Conservation (phyloP, 2,329 filamentous ascomycete species). For the Hypoxylon sp. region DNA sequence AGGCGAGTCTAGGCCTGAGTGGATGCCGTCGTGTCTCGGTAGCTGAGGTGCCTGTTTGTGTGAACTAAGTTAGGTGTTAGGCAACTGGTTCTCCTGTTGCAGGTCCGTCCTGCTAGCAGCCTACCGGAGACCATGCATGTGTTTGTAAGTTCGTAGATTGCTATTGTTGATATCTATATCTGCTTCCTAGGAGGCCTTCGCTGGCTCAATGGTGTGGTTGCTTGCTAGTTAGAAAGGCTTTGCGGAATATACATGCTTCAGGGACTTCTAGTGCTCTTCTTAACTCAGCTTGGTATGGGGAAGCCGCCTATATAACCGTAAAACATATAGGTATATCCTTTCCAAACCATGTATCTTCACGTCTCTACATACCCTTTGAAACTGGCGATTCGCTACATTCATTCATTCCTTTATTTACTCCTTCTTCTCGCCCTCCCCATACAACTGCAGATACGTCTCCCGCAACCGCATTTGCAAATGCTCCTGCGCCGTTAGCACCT, state of each 20-base stretch:
- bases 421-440: conserved; percentile 58
- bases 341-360: not conserved
- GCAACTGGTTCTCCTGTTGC: not conserved
- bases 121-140: not conserved
- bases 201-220: no score
- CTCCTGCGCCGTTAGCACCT: conserved; percentile 74
- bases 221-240: not conserved
- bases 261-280: not conserved
- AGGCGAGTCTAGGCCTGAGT: not conserved
- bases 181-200: not conserved
- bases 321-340: not conserved
- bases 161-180: not conserved
- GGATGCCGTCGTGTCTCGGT: not conserved
- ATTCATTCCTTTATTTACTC: not conserved
- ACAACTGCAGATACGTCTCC: conserved; percentile 71
- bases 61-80: not conserved
- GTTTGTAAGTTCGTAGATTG: not conserved
- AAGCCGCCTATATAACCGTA: not conserved
- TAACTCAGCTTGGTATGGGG: not conserved
- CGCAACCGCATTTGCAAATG: conserved; percentile 73
- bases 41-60: not conserved
- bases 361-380: not conserved
- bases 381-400: no score
- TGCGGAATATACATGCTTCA: not conserved
- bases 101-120: not conserved